Base-by-base conservation (phyloP, 169 alveolate species). In the Sarcocystis neurona region DNA sequence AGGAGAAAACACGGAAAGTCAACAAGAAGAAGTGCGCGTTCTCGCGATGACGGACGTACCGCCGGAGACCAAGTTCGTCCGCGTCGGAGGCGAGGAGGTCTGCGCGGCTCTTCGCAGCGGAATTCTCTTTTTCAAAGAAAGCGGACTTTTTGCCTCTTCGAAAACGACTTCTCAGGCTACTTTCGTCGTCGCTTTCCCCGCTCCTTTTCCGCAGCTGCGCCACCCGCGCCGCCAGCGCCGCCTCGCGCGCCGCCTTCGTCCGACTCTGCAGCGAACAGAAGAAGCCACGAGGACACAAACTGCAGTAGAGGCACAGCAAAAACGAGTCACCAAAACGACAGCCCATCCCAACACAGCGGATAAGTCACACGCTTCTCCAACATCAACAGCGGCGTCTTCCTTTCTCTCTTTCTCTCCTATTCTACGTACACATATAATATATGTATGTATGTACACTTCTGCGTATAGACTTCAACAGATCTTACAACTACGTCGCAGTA, bases 211-310 rank as follows among this genome's bases (percentile, higher is more conserved):
- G 53, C 82, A 72, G 82, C 53, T 39, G 56, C 53, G 47, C 82
- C 27, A 72, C 50, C 30, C 82, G 82, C 6, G 82, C 82, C 5
- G 82, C 82, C n/a, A 72, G 82, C 53, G 82, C 82, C 8, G 82
- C 82, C 3, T 72, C 82, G 18, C 53, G 82, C 30, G 82, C 46
- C 34, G 82, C 82, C 32, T 72, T 72, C 53, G 27, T 56, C 3
- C 82, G 82, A 43, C 58, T 72, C 82, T 72, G 82, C 34, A 39
- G 39, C 37, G n/a, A 30, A 6, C 66, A 53, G 30, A 15, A 53
- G 30, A 15, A 53, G 66, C 12, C 66, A 53, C 23, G 66, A 53
- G 12, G 23, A n/a, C 12, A 53, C 30, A 53, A 53, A 12, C 66
- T 53, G 66, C 66, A 53, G 66, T 20, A 58, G n/a, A 58, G 27